Evolutionary conservation across 1,284 basidiomycete genomes (phyloP).

Genomic region (Boletus sp.): DNA sequence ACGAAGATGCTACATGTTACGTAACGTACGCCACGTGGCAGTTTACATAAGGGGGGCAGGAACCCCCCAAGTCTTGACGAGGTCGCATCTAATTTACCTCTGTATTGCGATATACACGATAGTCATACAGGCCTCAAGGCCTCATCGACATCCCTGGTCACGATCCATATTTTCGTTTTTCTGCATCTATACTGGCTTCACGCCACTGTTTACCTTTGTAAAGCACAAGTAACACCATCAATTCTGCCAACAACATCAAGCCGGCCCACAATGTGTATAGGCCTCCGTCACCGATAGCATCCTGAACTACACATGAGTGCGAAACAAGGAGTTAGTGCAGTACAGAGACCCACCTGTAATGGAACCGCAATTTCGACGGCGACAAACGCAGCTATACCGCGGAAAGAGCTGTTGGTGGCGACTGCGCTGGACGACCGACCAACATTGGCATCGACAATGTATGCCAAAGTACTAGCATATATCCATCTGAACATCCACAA

Average conservation of each 20-base stretch:
- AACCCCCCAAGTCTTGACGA: too few species aligned
- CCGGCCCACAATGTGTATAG: slow-evolving; percentile 62
- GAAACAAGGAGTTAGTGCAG: background rate
- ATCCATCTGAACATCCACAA: slow-evolving; percentile 49
- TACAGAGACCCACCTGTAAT: slow-evolving; percentile 15
- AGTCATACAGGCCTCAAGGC: too few species aligned
- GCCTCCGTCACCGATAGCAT: slow-evolving; percentile 62
- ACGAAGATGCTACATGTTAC: background rate
- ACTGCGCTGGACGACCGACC: slow-evolving; percentile 73
- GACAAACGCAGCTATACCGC: slow-evolving; percentile 67
- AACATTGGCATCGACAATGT: slow-evolving; percentile 75
- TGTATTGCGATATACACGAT: background rate
- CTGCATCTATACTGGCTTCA: slow-evolving; percentile 23
- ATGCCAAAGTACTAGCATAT: slow-evolving; percentile 70
- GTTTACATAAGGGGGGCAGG: too few species aligned
- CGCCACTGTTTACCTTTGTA: slow-evolving; percentile 43
- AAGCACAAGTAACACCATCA: slow-evolving; percentile 43
- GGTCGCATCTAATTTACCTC: background rate
- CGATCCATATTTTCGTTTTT: slow-evolving; percentile 7
- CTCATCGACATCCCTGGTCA: background rate
- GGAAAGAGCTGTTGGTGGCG: slow-evolving; percentile 68
- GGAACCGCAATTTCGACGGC: slow-evolving; percentile 66
- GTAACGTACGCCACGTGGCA: background rate
- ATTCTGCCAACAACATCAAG: slow-evolving; percentile 42
- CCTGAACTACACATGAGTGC: slow-evolving; percentile 25